Evolutionary conservation across 768 basidiomycete genomes (phyloP).

Genomic region (Tulasnella calospora): DNA sequence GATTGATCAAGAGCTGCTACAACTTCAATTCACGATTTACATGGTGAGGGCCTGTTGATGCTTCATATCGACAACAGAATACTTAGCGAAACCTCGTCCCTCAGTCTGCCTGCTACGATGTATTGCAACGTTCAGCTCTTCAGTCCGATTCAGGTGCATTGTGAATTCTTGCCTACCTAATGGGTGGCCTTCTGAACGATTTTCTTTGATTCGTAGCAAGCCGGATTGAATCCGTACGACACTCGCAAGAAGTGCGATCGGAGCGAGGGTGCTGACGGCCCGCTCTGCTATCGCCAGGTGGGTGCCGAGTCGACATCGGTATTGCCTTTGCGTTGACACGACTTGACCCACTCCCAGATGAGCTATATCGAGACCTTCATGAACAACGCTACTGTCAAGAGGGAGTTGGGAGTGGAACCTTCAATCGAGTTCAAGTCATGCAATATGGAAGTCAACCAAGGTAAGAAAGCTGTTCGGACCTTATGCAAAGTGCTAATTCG

Average conservation of each 20-base stretch:
- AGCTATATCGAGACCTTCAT: conserved; percentile 84
- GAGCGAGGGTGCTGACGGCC: conserved; percentile 47
- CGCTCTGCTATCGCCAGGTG: conserved; percentile 50
- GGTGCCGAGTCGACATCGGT: neutral
- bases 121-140: conserved; percentile 78
- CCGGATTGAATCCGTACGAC: conserved; percentile 87
- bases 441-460: conserved; percentile 65
- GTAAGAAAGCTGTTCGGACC: conserved; percentile 30
- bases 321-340: conserved; percentile 35
- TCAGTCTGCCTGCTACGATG: conserved; percentile 59
- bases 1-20: conserved; percentile 68
- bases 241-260: conserved; percentile 71
- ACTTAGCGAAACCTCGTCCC: neutral
- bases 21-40: conserved; percentile 53
- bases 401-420: conserved; percentile 67
- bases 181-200: conserved; percentile 2
- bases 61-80: neutral
- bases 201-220: conserved; percentile 40
- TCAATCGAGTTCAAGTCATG: conserved; percentile 50
- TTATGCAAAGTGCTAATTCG: neutral
- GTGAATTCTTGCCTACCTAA: neutral
- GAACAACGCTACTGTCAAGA: conserved; percentile 72
- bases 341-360: conserved; percentile 48
- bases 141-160: conserved; percentile 62
- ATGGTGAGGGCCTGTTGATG: conserved; percentile 35